Evolutionary conservation across 371 early-diverging fungal genomes (phyloP).

Genomic region (Actinomucor elegans): DNA sequence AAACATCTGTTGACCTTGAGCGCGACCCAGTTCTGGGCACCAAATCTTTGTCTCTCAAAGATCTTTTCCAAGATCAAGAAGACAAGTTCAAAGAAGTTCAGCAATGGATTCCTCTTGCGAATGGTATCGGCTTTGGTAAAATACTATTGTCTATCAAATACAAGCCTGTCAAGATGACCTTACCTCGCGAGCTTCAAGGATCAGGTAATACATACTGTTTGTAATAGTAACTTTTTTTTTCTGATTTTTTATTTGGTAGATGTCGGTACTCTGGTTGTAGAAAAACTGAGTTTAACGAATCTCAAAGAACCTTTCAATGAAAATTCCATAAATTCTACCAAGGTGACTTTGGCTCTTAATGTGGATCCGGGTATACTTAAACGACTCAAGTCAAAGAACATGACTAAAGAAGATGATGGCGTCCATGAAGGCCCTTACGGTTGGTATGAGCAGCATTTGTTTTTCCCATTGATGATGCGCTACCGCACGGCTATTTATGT

Average conservation of each 20-base stretch:
- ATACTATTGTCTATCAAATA: slow-evolving; percentile 37
- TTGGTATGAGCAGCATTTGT: slow-evolving; percentile 31
- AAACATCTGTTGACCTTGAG: slow-evolving; percentile 35
- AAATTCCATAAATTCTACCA: slow-evolving; percentile 10
- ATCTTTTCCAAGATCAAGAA: slow-evolving; percentile 28
- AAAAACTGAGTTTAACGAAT: slow-evolving; percentile 17
- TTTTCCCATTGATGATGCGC: slow-evolving; percentile 43
- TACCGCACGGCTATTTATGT: slow-evolving; percentile 40
- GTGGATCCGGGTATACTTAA: slow-evolving; percentile 34
- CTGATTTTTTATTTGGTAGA: no score
- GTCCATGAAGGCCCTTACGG: slow-evolving; percentile 7
- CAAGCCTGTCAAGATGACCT: slow-evolving; percentile 39
- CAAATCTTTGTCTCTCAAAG: slow-evolving; percentile 15
- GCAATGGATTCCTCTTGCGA: slow-evolving; percentile 32
- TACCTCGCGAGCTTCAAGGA: slow-evolving; percentile 32
- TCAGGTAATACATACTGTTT: slow-evolving; percentile 26
- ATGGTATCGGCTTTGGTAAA: slow-evolving; percentile 47
- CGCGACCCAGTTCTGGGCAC: slow-evolving; percentile 42
- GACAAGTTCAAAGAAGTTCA: slow-evolving; percentile 35
- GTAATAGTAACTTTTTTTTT: no score
- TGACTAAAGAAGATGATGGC: not conserved
- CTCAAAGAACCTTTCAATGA: slow-evolving; percentile 23
- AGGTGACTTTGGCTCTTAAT: slow-evolving; percentile 30
- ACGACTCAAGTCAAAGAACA: slow-evolving; percentile 24
- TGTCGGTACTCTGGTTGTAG: slow-evolving; percentile 42